Base-by-base conservation (phyloP, 2,329 filamentous ascomycete species). In the Didymella sp. region DNA sequence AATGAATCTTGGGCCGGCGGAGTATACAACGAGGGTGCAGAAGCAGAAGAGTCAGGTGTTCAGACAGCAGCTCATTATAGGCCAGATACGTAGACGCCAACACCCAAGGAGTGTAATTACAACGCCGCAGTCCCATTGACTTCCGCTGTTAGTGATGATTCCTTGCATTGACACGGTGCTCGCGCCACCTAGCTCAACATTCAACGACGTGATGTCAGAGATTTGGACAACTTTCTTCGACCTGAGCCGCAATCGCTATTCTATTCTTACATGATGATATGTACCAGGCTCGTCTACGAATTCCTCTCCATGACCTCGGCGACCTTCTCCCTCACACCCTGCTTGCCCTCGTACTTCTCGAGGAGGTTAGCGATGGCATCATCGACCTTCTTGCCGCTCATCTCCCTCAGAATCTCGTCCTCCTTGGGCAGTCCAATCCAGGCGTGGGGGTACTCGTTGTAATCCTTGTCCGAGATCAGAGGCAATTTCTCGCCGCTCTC, bases 401-500 rank as follows among this genome's bases (percentile, higher is more conserved):
- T 46, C 81, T 79, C 76, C 15, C 71, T 59, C 68, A 82, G 67
- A 49, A 88, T 84, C 43, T 90, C 84, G 35, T 67, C 61, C 78
- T 98, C 93, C 2, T 81, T 83, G 5, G 94, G 95, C 58, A 97
- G 80, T 5, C 88, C 89, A 27, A 92, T 86, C 67, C 78, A 79
- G 12, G 78, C 76, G 74, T 91, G 85, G 1, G 93, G 94, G 76
- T 97, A 97, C 56, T 88, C 79, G 5, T 71, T 74, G 78, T 89
- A 98, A 65, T 89, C 84, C 6, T 58, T 63, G 12, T 79, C 81
- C 56, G 81, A 87, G 56, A 93, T 80, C 50, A 96, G 81, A 42
- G 80, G 63, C 41, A 97, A 78, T 50, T 79, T 74, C n/a, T 47
- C 51, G 15, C 45, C 60, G 6, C 38, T 44, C 3, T 59, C 15